A percentile compares a stretch with the other conserved stretches of the same genome.
Conservation (phyloP, 2,329 filamentous ascomycete species). For the Endothia cerciana region DNA sequence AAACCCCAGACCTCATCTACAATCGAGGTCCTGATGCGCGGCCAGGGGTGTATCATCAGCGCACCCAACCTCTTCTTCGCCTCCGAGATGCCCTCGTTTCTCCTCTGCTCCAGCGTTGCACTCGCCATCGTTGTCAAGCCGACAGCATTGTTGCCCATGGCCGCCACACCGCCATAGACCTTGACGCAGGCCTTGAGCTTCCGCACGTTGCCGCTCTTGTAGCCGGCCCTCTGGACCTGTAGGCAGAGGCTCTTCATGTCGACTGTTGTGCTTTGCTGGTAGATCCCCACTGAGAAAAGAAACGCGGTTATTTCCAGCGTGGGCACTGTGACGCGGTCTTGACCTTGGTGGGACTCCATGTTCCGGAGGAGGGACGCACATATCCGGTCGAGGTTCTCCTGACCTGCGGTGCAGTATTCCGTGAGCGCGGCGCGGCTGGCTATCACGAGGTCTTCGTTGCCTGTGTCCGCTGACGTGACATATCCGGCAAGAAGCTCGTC, state of each 20-base stretch:
- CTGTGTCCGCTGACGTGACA: constrained; percentile 75
- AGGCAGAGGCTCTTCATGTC: constrained; percentile 65
- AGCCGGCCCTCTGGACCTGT: constrained; percentile 76
- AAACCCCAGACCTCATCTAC: constrained; percentile 64
- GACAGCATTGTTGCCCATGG: constrained; percentile 32
- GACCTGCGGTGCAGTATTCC: constrained; percentile 51
- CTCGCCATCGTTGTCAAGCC: constrained; percentile 28
- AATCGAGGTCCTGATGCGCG: constrained; percentile 65
- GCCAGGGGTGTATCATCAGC: constrained; percentile 82
- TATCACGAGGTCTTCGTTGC: constrained; percentile 74
- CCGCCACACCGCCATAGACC: constrained; percentile 73
- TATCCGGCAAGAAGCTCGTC: constrained; percentile 66
- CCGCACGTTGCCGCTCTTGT: constrained; percentile 79
- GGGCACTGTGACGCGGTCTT: constrained; percentile 75
- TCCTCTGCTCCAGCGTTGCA: constrained; percentile 34
- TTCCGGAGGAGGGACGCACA: constrained; percentile 58
- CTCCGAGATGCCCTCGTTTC: constrained; percentile 51
- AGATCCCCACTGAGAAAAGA: constrained; percentile 66
- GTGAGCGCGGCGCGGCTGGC: constrained; percentile 68
- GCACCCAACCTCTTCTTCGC: constrained; percentile 71
- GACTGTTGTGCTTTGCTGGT: constrained; percentile 45
- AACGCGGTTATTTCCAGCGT: constrained; percentile 79
- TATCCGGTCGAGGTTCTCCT: constrained; percentile 47
- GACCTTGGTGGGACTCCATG: constrained; percentile 54
- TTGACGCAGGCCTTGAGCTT: constrained; percentile 81